These are phyloP conservation scores for Cercospora nicotianae DNA, from an alignment of 2,329 filamentous ascomycete genomes.

Conservation along the genomic window DNA sequence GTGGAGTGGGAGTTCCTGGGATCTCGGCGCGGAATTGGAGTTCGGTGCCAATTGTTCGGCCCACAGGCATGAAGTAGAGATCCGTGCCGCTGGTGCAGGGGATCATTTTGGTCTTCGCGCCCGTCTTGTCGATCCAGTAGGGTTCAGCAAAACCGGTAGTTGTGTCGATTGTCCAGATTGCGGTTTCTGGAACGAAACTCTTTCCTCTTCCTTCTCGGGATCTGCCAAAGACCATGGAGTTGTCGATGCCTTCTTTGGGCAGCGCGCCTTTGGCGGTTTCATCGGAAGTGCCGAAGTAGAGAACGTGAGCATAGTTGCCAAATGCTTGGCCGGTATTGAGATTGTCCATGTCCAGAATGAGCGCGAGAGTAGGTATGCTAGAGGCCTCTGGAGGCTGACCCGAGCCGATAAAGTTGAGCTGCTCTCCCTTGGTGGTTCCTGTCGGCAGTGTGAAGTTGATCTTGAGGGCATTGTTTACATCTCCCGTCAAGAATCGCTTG, in stretches of 20 bases:
- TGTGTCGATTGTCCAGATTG: slow-evolving; percentile 1
- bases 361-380: not conserved
- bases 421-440: not conserved
- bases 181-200: not conserved
- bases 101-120: not conserved
- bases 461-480: not conserved
- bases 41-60: not conserved
- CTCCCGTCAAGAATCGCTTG: not conserved
- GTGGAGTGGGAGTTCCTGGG: not conserved
- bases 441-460: not conserved
- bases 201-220: not conserved
- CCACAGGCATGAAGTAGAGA: not conserved
- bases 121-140: not conserved
- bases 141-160: not conserved
- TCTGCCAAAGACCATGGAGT: not conserved
- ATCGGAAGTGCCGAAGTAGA: not conserved
- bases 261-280: not conserved
- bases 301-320: not conserved
- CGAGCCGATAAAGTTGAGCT: not conserved
- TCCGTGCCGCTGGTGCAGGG: not conserved
- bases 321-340: not conserved
- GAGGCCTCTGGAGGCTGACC: not conserved
- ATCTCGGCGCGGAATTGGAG: not conserved
- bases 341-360: not conserved
- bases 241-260: not conserved